A percentile compares a stretch with the other conserved stretches of the same genome.
These are phyloP conservation scores for Russula griseocarnosa DNA, from an alignment of 768 basidiomycete species.

Conservation along the genomic window DNA sequence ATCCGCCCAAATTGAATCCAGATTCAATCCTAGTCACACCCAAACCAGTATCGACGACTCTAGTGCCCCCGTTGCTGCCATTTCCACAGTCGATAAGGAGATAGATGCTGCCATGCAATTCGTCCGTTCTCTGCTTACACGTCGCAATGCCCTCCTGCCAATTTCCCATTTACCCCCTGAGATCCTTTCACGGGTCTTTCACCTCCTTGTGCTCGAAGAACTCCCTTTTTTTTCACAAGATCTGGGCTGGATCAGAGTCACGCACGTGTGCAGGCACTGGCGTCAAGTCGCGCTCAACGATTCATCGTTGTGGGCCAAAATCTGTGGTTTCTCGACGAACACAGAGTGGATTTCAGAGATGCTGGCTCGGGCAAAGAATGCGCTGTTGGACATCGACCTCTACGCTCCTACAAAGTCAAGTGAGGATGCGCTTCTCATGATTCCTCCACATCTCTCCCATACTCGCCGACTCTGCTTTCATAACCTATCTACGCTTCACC, in stretches of 20 bases:
- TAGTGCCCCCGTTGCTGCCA: neutral
- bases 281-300: constrained; percentile 18
- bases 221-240: too few relatives aligned
- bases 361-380: constrained; percentile 1
- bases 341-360: neutral
- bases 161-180: constrained; percentile 21
- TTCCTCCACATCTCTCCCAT: constrained; percentile 2
- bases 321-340: neutral
- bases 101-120: neutral
- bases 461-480: constrained; percentile 14
- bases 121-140: neutral
- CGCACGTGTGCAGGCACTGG: constrained; percentile 25
- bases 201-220: neutral
- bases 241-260: neutral
- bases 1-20: neutral
- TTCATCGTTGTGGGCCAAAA: constrained; percentile 8
- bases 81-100: constrained; percentile 1
- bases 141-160: constrained; percentile 12
- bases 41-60: neutral
- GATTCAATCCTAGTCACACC: neutral
- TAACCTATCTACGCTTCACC: neutral
- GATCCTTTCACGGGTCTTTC: constrained; percentile 19
- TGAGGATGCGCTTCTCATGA: neutral
- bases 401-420: neutral
- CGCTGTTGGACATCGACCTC: constrained; percentile 3